phyloP scores from a whole-genome alignment of 75 land plant genomes.

The Ceratopteris richardii region DNA sequence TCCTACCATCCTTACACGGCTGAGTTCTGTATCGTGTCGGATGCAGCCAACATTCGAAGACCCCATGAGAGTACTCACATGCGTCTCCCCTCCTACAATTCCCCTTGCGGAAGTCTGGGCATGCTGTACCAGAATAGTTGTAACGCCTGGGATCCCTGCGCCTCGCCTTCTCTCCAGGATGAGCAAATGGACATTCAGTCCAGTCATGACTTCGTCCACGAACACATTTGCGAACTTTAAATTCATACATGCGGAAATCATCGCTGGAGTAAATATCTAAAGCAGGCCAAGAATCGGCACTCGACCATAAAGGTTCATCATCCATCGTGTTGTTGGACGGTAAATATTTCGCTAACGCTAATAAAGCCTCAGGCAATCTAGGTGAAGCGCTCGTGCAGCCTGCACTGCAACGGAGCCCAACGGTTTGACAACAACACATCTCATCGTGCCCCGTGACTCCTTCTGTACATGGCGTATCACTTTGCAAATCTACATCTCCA shows the following conservation, averaged over 20 bases:
- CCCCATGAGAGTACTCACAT: constrained; percentile 67
- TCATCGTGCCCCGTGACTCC: too few relatives aligned
- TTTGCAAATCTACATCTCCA: neutral
- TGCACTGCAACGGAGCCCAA: neutral
- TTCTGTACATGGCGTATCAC: neutral
- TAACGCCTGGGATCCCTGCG: constrained; percentile 55
- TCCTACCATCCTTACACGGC: constrained; percentile 67
- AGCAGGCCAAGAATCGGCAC: constrained; percentile 25
- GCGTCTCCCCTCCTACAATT: constrained; percentile 52
- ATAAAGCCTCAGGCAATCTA: too few relatives aligned
- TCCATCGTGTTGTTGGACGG: neutral
- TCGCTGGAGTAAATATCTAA: constrained; percentile 50
- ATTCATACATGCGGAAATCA: constrained; percentile 75
- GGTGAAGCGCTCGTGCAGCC: too few relatives aligned
- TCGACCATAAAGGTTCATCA: constrained; percentile 12
- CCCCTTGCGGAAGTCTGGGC: constrained; percentile 69
- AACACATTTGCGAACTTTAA: constrained; percentile 65
- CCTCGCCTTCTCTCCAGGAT: constrained; percentile 70
- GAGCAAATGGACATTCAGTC: constrained; percentile 76
- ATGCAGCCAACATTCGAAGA: constrained; percentile 88
- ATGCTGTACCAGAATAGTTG: constrained; percentile 58
- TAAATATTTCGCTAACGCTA: too few relatives aligned
- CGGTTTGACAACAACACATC: neutral
- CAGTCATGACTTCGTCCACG: constrained; percentile 65
- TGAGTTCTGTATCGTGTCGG: constrained; percentile 72